A percentile compares a stretch with the other conserved stretches of the same genome.
These are phyloP conservation scores for Paraglomus occultum DNA, from an alignment of 192 early-diverging fungal species.

Conservation along the genomic window DNA sequence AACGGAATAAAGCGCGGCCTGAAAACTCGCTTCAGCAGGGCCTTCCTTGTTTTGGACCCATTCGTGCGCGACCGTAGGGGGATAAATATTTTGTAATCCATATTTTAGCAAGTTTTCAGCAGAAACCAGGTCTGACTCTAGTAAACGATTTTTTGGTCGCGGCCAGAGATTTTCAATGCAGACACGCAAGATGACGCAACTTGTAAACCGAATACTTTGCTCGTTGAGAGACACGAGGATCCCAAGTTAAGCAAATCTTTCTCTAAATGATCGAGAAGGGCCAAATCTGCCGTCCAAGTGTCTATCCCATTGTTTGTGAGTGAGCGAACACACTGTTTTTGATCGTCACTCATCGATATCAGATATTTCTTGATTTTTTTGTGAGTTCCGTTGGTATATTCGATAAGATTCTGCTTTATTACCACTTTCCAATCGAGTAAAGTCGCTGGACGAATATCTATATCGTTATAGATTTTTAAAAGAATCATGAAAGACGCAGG, in stretches of 20 bases:
- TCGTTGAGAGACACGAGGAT: background rate
- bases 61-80: background rate
- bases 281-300: background rate
- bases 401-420: background rate
- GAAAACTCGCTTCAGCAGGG: conserved; percentile 2
- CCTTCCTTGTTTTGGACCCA: conserved; percentile 1
- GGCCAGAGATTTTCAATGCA: conserved; percentile 12
- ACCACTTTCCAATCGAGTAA: background rate
- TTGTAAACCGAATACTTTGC: conserved; percentile 22
- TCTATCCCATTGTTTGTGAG: conserved; percentile 8
- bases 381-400: conserved; percentile 3
- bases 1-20: conserved; percentile 8
- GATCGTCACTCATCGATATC: background rate
- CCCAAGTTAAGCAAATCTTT: conserved; percentile 6
- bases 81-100: conserved; percentile 8
- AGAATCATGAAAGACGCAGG: conserved; percentile 20
- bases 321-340: background rate
- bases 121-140: background rate
- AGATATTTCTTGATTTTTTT: background rate
- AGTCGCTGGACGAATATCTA: background rate
- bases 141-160: background rate
- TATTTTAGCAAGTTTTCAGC: background rate
- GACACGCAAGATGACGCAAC: conserved; percentile 17
- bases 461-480: background rate
- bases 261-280: background rate